Evolutionary conservation across 139 green algal species (phyloP).

Genomic region (Volvox reticuliferus): DNA sequence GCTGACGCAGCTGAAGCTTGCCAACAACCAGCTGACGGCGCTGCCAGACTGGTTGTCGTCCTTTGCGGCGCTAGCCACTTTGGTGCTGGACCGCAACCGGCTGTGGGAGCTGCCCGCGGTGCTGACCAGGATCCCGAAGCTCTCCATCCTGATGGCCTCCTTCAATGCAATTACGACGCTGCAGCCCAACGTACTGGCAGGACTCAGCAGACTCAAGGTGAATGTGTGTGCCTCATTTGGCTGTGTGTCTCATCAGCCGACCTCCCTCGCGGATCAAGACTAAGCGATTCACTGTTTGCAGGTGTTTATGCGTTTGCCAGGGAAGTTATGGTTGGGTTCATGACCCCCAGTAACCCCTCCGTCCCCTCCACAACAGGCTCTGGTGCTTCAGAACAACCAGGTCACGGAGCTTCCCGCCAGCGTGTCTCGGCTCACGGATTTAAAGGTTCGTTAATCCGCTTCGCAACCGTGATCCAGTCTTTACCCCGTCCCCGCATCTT

Average conservation of each 20-base stretch:
- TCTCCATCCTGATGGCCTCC: constrained; percentile 64
- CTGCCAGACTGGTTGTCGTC: constrained; percentile 53
- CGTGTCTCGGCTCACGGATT: constrained; percentile 4
- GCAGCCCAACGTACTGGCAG: constrained; percentile 37
- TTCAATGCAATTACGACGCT: constrained; percentile 56
- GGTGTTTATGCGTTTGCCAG: too few species aligned
- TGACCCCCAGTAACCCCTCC: too few species aligned
- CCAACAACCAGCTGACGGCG: constrained; percentile 57
- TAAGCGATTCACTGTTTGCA: too few species aligned
- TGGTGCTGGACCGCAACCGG: constrained; percentile 69
- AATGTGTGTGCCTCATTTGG: not conserved
- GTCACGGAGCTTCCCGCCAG: constrained; percentile 40
- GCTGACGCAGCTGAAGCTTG: constrained; percentile 60
- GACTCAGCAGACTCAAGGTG: constrained; percentile 47
- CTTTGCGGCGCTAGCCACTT: constrained; percentile 43
- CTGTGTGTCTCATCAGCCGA: too few species aligned
- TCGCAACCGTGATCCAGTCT: too few species aligned
- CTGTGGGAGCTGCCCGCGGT: constrained; percentile 49
- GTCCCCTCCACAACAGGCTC: constrained; percentile 43
- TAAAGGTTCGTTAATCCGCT: constrained; percentile 11
- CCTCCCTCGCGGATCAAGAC: too few species aligned
- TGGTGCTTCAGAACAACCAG: constrained; percentile 66
- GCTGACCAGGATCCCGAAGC: constrained; percentile 46
- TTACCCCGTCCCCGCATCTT: too few species aligned
- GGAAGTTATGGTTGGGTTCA: too few species aligned